phyloP scores from a whole-genome alignment of 345 rosid species.

The Kernera saxatilis region DNA sequence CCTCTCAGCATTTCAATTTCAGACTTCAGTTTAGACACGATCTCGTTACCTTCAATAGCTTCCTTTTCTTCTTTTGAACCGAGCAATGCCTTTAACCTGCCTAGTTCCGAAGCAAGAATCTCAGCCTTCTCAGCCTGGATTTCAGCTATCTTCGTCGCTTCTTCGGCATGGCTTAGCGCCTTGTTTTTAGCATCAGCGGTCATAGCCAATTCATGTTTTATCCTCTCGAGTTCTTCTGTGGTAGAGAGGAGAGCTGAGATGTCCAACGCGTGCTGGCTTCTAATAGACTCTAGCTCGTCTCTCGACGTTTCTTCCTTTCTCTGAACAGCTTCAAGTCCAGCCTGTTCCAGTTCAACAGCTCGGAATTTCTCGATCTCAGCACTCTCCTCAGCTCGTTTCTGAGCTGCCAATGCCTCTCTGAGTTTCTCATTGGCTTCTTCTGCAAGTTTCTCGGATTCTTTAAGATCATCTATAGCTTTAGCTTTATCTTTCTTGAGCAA shows the following conservation, averaged over 20 bases:
- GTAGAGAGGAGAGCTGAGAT: constrained; percentile 73
- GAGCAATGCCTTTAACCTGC: constrained; percentile 53
- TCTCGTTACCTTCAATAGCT: constrained; percentile 45
- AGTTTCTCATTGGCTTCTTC: constrained; percentile 77
- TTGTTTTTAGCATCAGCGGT: constrained; percentile 76
- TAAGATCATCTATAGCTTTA: constrained; percentile 65
- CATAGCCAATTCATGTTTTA: constrained; percentile 70
- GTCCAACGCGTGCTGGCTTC: constrained; percentile 82
- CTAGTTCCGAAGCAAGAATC: constrained; percentile 60
- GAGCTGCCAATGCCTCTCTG: constrained; percentile 78
- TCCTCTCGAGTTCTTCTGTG: constrained; percentile 61
- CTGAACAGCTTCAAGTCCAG: constrained; percentile 71
- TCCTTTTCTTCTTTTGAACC: constrained; percentile 56
- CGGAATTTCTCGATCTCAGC: constrained; percentile 84
- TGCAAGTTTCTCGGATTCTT: constrained; percentile 53
- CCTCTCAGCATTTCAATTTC: constrained; percentile 48
- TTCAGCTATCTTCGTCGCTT: constrained; percentile 90
- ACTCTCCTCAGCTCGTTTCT: constrained; percentile 75
- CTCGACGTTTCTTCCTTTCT: constrained; percentile 68
- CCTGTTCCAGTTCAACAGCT: constrained; percentile 80
- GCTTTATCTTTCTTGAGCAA: constrained; percentile 74
- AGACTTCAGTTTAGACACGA: constrained; percentile 41
- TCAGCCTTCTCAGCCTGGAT: constrained; percentile 75
- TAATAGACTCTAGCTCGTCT: constrained; percentile 64
- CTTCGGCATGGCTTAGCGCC: constrained; percentile 81